phyloP scores from a whole-genome alignment of 768 basidiomycete genomes.

The Amanita pseudoporphyria region DNA sequence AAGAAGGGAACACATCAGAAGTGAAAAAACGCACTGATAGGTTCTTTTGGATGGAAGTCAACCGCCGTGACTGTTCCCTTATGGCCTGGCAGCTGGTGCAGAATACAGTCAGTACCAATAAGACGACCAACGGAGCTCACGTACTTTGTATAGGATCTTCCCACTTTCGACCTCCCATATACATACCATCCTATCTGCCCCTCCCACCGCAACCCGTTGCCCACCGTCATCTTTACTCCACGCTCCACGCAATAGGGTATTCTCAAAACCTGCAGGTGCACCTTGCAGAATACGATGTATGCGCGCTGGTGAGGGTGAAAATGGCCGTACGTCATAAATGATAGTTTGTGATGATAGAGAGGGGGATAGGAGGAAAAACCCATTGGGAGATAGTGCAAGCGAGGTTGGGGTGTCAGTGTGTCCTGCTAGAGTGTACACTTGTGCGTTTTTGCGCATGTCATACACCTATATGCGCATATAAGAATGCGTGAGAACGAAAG shows the following conservation, averaged over 20 bases:
- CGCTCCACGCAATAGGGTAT: conserved; percentile 68
- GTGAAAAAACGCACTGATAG: conserved; percentile 60
- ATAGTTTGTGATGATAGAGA: conserved; percentile 84
- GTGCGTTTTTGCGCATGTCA: conserved; percentile 78
- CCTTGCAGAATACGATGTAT: conserved; percentile 75
- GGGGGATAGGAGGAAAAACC: conserved; percentile 80
- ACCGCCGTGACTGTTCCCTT: conserved; percentile 94
- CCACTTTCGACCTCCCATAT: conserved; percentile 82
- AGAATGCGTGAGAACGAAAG: conserved; percentile 6
- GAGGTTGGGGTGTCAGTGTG: conserved; percentile 93
- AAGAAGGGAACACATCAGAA: background rate
- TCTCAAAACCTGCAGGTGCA: conserved; percentile 92
- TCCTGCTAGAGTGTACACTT: conserved; percentile 72
- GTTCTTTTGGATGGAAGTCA: conserved; percentile 94
- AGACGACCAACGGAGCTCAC: background rate
- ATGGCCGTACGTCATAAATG: conserved; percentile 91
- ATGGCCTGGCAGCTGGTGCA: conserved; percentile 76
- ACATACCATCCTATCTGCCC: conserved; percentile 79
- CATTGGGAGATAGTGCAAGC: conserved; percentile 84
- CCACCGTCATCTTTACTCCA: conserved; percentile 89
- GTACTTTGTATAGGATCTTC: conserved; percentile 70
- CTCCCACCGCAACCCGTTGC: conserved; percentile 75
- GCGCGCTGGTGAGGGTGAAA: conserved; percentile 76
- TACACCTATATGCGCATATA: conserved; percentile 49
- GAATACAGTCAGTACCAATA: background rate